A percentile compares a stretch with the other conserved stretches of the same genome.
Evolutionary conservation across 1,284 basidiomycete species (phyloP).

Genomic region (Ganoderma boninense): DNA sequence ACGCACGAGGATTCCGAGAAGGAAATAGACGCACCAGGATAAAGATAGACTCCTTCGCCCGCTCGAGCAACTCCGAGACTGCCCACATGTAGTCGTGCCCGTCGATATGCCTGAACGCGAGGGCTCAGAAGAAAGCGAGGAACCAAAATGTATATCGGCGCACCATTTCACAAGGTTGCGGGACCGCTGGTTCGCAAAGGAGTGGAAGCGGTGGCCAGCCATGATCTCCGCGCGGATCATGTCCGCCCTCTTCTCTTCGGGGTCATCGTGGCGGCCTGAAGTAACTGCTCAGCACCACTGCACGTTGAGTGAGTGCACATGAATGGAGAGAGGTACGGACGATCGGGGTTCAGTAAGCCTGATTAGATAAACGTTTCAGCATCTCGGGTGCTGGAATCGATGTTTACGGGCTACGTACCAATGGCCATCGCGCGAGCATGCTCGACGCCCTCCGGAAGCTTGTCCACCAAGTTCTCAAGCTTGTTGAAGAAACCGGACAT

Average conservation of each 20-base stretch:
- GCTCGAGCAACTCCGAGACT: slow-evolving; percentile 87
- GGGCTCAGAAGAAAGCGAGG: not conserved
- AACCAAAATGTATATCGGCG: slow-evolving; percentile 27
- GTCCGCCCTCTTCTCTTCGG: slow-evolving; percentile 74
- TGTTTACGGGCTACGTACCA: slow-evolving; percentile 7
- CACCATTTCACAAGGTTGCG: slow-evolving; percentile 89
- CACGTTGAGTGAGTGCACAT: slow-evolving; percentile 6
- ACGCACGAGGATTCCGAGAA: not conserved
- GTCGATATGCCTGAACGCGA: slow-evolving; percentile 72
- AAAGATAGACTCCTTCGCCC: slow-evolving; percentile 80
- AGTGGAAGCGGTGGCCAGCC: slow-evolving; percentile 82
- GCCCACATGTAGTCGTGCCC: slow-evolving; percentile 97
- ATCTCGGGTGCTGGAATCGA: not conserved
- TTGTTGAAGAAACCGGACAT: slow-evolving; percentile 38
- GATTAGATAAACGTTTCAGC: slow-evolving; percentile 18
- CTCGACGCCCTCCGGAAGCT: slow-evolving; percentile 40
- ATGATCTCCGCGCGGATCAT: slow-evolving; percentile 75
- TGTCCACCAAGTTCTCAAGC: slow-evolving; percentile 36
- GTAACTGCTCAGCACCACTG: not conserved
- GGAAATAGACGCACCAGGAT: slow-evolving; percentile 58
- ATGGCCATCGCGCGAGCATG: slow-evolving; percentile 43
- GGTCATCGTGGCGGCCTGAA: slow-evolving; percentile 79
- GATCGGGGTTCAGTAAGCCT: slow-evolving; percentile 68
- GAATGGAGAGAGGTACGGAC: slow-evolving; percentile 49
- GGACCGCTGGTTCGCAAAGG: slow-evolving; percentile 78